A percentile compares a stretch with the other conserved stretches of the same genome.
These are phyloP conservation scores for Raffaelea albimanens DNA, from an alignment of 2,329 filamentous ascomycete genomes.

Conservation along the genomic window DNA sequence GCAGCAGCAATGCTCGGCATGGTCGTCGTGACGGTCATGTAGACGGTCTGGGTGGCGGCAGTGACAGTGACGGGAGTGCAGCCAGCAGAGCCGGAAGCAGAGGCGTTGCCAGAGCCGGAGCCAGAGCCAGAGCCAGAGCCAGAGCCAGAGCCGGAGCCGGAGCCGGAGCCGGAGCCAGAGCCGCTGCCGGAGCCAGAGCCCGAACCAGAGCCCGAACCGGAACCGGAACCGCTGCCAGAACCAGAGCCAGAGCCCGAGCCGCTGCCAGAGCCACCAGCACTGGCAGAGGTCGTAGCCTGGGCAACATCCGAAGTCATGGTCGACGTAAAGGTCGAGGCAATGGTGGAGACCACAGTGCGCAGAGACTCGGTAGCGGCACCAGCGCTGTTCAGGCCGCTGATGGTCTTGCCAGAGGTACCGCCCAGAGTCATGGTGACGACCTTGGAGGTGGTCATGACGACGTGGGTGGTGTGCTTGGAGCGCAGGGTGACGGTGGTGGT, in stretches of 20 bases:
- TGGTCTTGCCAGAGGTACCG: slow-evolving; percentile 9
- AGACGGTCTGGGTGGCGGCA: slow-evolving; percentile 13
- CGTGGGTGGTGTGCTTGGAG: neutral
- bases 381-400: slow-evolving; percentile 4
- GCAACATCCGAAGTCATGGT: slow-evolving; percentile 17
- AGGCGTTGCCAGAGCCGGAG: slow-evolving; percentile 2
- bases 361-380: slow-evolving; percentile 2
- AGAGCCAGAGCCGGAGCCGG: slow-evolving; percentile 2
- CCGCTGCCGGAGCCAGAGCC: slow-evolving; percentile 11
- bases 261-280: neutral
- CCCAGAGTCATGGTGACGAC: slow-evolving; percentile 18
- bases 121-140: slow-evolving; percentile 1
- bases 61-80: slow-evolving; percentile 11
- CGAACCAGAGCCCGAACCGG: slow-evolving; percentile 14
- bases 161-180: slow-evolving; percentile 8
- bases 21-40: slow-evolving; percentile 10
- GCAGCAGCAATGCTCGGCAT: neutral
- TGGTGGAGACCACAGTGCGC: slow-evolving; percentile 17
- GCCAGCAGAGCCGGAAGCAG: neutral
- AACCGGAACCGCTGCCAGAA: slow-evolving; percentile 3
- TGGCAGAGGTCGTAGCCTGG: neutral
- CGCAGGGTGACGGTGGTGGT: slow-evolving; percentile 3
- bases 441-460: slow-evolving; percentile 12
- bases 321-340: slow-evolving; percentile 15
- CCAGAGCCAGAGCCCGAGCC: slow-evolving; percentile 2